Evolutionary conservation across 129 eudicot genomes (phyloP).

Genomic region (Artemisia tridentata): DNA sequence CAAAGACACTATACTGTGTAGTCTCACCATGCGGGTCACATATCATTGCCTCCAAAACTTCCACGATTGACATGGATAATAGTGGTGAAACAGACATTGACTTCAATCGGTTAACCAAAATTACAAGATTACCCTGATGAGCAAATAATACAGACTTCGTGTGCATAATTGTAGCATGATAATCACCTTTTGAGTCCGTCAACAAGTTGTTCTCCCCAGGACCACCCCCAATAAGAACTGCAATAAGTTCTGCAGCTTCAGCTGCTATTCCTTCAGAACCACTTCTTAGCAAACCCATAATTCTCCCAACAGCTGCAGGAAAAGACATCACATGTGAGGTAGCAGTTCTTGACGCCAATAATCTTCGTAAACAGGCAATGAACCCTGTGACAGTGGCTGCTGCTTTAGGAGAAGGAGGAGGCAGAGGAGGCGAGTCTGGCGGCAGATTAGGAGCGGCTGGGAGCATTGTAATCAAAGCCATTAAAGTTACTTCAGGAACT

Average conservation of each 20-base stretch:
- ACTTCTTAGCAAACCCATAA: slow-evolving; percentile 93
- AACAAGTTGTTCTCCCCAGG: slow-evolving; percentile 65
- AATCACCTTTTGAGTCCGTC: slow-evolving; percentile 85
- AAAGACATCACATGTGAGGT: slow-evolving; percentile 94
- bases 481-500: slow-evolving; percentile 97
- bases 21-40: slow-evolving; percentile 97
- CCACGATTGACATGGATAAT: slow-evolving; percentile 86
- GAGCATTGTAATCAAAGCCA: slow-evolving; percentile 96
- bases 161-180: slow-evolving; percentile 95
- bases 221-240: slow-evolving; percentile 95
- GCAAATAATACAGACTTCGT: slow-evolving; percentile 86
- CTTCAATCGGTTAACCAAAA: slow-evolving; percentile 84
- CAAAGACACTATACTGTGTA: slow-evolving; percentile 87
- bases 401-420: slow-evolving; percentile 98
- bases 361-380: slow-evolving; percentile 77
- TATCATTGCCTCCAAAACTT: slow-evolving; percentile 96
- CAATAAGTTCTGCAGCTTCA: slow-evolving; percentile 82
- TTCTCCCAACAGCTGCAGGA: slow-evolving; percentile 98
- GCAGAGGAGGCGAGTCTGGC: slow-evolving; percentile 87
- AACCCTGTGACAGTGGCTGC: slow-evolving; percentile 96
- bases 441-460: slow-evolving; percentile 94
- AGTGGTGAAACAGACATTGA: slow-evolving; percentile 91
- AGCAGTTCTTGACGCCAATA: slow-evolving; percentile 81
- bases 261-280: slow-evolving; percentile 95
- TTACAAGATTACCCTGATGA: slow-evolving; percentile 62